Evolutionary conservation across 768 basidiomycete genomes (phyloP), one percentile per base, ranked within the genome.

Genomic region (Cyclocybe cylindracea): DNA sequence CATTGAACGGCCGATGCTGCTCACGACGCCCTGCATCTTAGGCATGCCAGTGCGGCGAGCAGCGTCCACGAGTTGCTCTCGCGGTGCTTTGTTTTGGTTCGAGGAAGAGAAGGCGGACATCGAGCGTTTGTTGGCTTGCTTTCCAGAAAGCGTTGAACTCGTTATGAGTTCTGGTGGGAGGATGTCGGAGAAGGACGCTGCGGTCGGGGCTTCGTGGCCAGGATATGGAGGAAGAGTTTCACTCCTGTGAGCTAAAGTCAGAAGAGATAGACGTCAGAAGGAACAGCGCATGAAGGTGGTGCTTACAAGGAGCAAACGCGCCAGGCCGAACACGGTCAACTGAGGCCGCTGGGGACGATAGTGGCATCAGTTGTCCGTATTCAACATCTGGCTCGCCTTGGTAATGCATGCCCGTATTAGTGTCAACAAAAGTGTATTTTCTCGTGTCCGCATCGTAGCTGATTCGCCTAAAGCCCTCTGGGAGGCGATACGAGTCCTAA

Each of bases 391-490:
- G 74, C 24, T 70, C 69, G 29, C 76, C 72, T 42, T 70, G 61
- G 61, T 81, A 84, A 4, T 75, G 58, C 10, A 64, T 66, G 0
- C 81, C 82, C 24, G 24, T 24, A 3, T 71, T 60, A 2, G 56
- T 54, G 49, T 84, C 82, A 32, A 68, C 60, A 44, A 83, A 84
- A 4, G 72, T 77, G 51, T 83, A 84, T 10, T 69, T 65, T n/a
- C 70, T 61, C 0, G 76, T 72, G 48, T 84, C 83, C 0, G 79
- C 72, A 54, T 85, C 83, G 49, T 84, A 84, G 2, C 66, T 78
- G 9, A 80, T 68, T 5, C 83, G 71, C 45, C 68, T 72, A 60
- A 83, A 68, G 29, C 81, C 82, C 50, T 72, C 70, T 6, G 77
- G 76, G 6, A 79, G 67, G 38, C 73, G 73, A 35, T 53, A 48